Base-by-base conservation (phyloP, 2,329 filamentous ascomycete species). In the Epichloe festucae region DNA sequence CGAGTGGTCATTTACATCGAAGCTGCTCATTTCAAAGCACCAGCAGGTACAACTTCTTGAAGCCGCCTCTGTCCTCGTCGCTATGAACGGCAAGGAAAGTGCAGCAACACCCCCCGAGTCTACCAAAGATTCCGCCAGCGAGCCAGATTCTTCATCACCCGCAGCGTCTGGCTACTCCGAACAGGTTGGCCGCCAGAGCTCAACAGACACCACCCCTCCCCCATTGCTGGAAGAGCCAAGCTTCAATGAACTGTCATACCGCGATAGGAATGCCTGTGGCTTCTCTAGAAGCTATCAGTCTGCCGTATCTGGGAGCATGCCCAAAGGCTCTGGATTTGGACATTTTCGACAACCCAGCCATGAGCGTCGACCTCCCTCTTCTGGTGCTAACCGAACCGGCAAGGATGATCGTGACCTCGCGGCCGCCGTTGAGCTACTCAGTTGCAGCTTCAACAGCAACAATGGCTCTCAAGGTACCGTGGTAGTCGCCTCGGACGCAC, bases 1-100 rank as follows among this genome's bases (percentile, higher is more conserved):
- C 59, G 89, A 95, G 73, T 98, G 93, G 93, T 87, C 90, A 49
- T 85, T 85, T 67, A 98, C 93, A 52, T 97, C 93, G 61, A 97
- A 97, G 73, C 77, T 97, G 65, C 83, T 97, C 66, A 97, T 98
- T 62, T 97, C 91, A 61, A 98, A 98, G 78, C 93, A 98, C 70
- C 93, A 98, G 72, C 93, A 98, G 74, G 93, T 98, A 50, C 93
- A 98, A 69, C 79, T 98, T 54, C 79, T 98, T 54, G 93, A 98
- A 71, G 93, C 93, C 41, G 93, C 93, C 40, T 95, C 89, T n/a
- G 93, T 97, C 49, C 76, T 98, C 57, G 85, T 97, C 53, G 84
- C 83, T 63, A 97, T 98, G 90, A 96, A 82, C 64, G 70, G 65
- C 58, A 68, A 70, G 45, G 69, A 73, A 54, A 76, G 71, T 55